These are phyloP conservation scores for Aspergillus avenaceus DNA, from an alignment of 495 filamentous ascomycete species.

Conservation along the genomic window DNA sequence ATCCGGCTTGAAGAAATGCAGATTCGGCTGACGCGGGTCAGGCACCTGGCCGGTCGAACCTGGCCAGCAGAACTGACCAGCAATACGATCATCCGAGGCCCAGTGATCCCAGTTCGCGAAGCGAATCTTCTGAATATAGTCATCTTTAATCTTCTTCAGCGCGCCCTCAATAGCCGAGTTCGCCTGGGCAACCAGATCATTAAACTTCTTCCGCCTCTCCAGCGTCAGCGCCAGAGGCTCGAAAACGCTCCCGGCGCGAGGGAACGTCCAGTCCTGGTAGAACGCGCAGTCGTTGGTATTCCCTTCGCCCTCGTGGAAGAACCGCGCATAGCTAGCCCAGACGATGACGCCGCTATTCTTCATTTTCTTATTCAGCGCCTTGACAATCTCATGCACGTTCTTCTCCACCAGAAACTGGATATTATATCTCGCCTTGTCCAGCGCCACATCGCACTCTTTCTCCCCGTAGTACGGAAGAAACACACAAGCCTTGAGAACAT, in stretches of 20 bases:
- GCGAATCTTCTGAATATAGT: conserved; percentile 4
- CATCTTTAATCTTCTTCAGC: conserved; percentile 4
- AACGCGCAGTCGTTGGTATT: conserved; percentile 13
- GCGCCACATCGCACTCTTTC: conserved; percentile 12
- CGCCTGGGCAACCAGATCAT: conserved; percentile 18
- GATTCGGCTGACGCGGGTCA: conserved; percentile 17
- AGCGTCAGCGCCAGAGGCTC: conserved; percentile 9
- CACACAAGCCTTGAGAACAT: conserved; percentile 23
- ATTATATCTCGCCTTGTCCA: conserved; percentile 17
- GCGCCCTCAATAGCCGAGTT: conserved; percentile 15
- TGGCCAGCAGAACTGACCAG: conserved; percentile 23
- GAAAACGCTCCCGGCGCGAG: background rate
- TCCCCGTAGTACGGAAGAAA: conserved; percentile 9
- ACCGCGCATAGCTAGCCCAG: conserved; percentile 20
- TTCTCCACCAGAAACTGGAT: conserved; percentile 15
- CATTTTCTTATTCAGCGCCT: conserved; percentile 17
- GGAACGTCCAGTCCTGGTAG: conserved; percentile 16
- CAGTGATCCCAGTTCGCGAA: conserved; percentile 23
- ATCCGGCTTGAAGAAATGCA: conserved; percentile 20
- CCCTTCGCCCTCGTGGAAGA: conserved; percentile 14
- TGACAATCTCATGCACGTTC: conserved; percentile 17
- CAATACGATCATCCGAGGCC: background rate
- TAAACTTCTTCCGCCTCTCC: conserved; percentile 19
- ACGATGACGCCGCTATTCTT: conserved; percentile 18
- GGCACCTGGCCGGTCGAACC: conserved; percentile 11